A percentile compares a stretch with the other conserved stretches of the same genome.
These are phyloP conservation scores for Graphilbum ipis-grandicollis DNA, from an alignment of 2,329 filamentous ascomycete genomes.

Conservation along the genomic window DNA sequence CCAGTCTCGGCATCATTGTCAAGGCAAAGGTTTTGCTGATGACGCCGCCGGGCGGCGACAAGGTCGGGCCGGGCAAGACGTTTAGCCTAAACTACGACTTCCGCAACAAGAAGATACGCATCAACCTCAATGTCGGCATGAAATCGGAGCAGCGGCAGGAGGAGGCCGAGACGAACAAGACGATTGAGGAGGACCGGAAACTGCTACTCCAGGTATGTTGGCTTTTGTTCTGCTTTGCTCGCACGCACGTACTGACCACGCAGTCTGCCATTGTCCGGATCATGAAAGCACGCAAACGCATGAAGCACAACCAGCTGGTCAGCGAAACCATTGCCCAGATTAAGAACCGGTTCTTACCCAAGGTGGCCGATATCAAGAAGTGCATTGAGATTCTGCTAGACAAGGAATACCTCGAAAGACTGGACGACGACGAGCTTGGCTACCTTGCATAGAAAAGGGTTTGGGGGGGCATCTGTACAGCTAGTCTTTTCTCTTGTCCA, in stretches of 20 bases:
- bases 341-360: conserved; percentile 78
- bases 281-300: conserved; percentile 98
- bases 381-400: conserved; percentile 97
- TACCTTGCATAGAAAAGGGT: conserved; percentile 69
- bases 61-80: conserved; percentile 58
- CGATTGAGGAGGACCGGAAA: conserved; percentile 95
- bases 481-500: background rate
- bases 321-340: conserved; percentile 94
- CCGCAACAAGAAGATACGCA: conserved; percentile 95
- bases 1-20: conserved; percentile 68
- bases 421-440: conserved; percentile 86
- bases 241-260: conserved; percentile 6
- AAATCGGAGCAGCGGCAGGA: conserved; percentile 95
- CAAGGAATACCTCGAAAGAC: conserved; percentile 94
- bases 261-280: conserved; percentile 97
- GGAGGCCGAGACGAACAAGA: conserved; percentile 95
- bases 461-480: background rate
- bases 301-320: conserved; percentile 92
- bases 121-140: conserved; percentile 89
- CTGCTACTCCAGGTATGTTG: conserved; percentile 78
- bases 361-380: conserved; percentile 95
- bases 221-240: conserved; percentile 5
- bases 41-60: conserved; percentile 53
- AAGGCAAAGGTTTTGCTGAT: conserved; percentile 82
- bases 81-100: conserved; percentile 87